A percentile compares a stretch with the other conserved stretches of the same genome.
phyloP scores from a whole-genome alignment of 306 rosid species.

The Vicia villosa region DNA sequence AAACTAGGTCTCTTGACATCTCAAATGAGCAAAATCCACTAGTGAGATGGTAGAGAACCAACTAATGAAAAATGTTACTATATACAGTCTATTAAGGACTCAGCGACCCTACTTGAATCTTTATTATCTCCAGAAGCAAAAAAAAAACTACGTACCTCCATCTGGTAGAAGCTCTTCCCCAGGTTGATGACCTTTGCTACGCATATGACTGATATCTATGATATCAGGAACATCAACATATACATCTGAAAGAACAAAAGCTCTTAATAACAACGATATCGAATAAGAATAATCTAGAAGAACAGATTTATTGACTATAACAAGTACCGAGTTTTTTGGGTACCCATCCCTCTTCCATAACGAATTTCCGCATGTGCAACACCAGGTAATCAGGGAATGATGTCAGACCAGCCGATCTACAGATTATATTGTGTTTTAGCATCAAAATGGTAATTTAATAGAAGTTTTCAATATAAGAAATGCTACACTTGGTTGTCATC shows the following conservation, averaged over 20 bases:
- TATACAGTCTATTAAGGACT: background rate
- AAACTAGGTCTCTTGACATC: background rate
- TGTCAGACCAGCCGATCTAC: conserved; percentile 83
- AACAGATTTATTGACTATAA: conserved; percentile 3
- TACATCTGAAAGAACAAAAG: conserved; percentile 69
- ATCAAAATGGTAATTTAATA: conserved; percentile 17
- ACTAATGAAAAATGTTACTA: background rate
- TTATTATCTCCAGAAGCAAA: conserved; percentile 6
- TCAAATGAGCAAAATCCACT: background rate
- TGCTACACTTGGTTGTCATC: conserved; percentile 1
- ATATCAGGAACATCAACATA: conserved; percentile 93
- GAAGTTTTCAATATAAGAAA: background rate
- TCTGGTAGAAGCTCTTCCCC: conserved; percentile 89
- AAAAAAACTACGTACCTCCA: conserved; percentile 52
- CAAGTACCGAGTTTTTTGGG: conserved; percentile 93
- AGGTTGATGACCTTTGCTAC: conserved; percentile 73
- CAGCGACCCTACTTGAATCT: background rate
- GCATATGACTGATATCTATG: conserved; percentile 90
- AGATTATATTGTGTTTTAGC: conserved; percentile 27
- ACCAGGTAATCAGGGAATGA: conserved; percentile 96
- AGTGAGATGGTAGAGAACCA: background rate
- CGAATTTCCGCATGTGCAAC: conserved; percentile 93
- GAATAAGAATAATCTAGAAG: background rate
- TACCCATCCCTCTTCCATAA: conserved; percentile 95
- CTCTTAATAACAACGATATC: background rate